Base-by-base conservation (phyloP, 345 rosid genomes). In the Iberis pinnata region DNA sequence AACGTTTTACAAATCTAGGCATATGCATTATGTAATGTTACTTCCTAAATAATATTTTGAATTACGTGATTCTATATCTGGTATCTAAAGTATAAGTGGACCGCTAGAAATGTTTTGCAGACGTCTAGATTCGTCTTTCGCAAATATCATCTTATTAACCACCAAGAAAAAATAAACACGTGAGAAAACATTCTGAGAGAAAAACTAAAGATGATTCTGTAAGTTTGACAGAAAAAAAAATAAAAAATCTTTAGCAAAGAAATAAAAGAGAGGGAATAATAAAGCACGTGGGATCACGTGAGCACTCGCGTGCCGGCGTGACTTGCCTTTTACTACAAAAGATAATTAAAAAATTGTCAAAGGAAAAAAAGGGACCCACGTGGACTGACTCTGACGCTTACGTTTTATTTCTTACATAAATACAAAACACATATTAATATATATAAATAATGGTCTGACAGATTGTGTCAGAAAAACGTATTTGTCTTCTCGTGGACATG, bases 291-390 rank as follows among this genome's bases (percentile, higher is more conserved):
- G 63, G 61, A 44, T 58, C 82, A 78, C 82, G 80, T 75, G 83
- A 70, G 55, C 58, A 37, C 14, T 58, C 79, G 83, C 79, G 81
- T 75, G 80, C 86, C 70, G 71, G 83, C 77, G 76, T 76, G 79
- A 70, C 72, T 51, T 64, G 38, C 78, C 77, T 73, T 77, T 71
- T 61, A 65, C 62, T 61, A 53, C 72, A 63, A 18, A 46, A 66
- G 53, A 47, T 24, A 46, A 41, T 17, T 39, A 59, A 73, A 19
- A 12, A n/a, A 3, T 4, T 22, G 27, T 39, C 18, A 12, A 10
- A 53, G 20, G 35, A 43, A 59, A 19, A 43, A 16, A 9, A 2
- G 71, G 83, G 75, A 56, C 78, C 81, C 73, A 74, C 54, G 60
- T 64, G 76, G 61, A 45, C 50, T 25, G 47, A 37, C n/a, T 9